phyloP scores from a whole-genome alignment of 257 asterid species.

The Nicotiana benthamiana region DNA sequence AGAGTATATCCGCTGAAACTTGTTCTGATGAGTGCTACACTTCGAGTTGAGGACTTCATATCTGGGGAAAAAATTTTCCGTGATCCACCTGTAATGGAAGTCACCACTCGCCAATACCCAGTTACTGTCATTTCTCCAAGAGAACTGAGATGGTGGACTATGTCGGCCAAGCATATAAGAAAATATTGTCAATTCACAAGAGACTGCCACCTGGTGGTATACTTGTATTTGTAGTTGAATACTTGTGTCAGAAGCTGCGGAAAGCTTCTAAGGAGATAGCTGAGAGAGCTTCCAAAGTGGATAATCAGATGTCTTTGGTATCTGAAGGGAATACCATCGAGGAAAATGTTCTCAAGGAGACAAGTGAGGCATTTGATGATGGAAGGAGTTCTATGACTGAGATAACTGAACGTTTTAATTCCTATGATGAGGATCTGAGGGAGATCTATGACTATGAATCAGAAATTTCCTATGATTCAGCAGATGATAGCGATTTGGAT shows the following conservation, averaged over 20 bases:
- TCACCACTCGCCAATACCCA: conserved; percentile 86
- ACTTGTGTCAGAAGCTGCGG: conserved; percentile 60
- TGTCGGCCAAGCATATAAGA: conserved; percentile 84
- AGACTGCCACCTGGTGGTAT: conserved; percentile 90
- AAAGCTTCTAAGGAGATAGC: conserved; percentile 48
- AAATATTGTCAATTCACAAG: conserved; percentile 83
- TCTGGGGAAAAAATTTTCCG: conserved; percentile 49
- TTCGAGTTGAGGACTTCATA: conserved; percentile 85
- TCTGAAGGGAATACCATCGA: conserved; percentile 30
- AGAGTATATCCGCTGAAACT: conserved; percentile 74
- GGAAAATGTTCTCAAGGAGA: conserved; percentile 54
- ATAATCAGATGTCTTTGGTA: conserved; percentile 19
- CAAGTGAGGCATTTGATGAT: conserved; percentile 70
- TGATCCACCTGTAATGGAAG: conserved; percentile 69
- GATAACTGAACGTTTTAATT: conserved; percentile 58
- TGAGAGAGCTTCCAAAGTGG: conserved; percentile 23
- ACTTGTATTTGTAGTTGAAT: conserved; percentile 90
- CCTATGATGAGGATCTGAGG: conserved; percentile 45
- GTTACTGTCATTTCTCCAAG: conserved; percentile 81
- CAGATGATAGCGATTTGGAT: conserved; percentile 76
- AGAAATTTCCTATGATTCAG: conserved; percentile 50
- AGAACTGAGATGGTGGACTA: conserved; percentile 75
- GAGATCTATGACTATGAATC: conserved; percentile 48
- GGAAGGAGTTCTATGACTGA: conserved; percentile 40
- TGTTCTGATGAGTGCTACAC: conserved; percentile 92